These are phyloP conservation scores for Gentiana macrophylla DNA, from an alignment of 257 asterid genomes.

Conservation along the genomic window DNA sequence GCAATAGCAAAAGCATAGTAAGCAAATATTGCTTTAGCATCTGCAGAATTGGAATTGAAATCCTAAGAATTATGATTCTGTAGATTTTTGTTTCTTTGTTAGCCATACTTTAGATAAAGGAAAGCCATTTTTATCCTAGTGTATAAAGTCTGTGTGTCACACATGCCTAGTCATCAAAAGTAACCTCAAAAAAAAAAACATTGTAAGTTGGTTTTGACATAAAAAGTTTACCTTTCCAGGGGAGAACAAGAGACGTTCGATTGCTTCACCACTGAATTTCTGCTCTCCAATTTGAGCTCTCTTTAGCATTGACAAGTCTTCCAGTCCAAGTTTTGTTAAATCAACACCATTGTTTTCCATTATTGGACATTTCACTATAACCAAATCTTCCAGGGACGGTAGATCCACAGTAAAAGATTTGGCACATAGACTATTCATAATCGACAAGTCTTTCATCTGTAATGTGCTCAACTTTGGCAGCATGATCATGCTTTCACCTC, in stretches of 20 bases:
- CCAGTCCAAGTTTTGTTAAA: conserved; percentile 1
- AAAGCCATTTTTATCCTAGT: too few relatives aligned
- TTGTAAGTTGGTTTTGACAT: too few relatives aligned
- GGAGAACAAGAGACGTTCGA: background rate
- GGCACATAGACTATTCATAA: conserved; percentile 5
- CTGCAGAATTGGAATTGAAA: too few relatives aligned
- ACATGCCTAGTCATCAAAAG: too few relatives aligned
- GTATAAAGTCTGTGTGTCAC: too few relatives aligned
- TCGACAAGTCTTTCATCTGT: conserved; percentile 1
- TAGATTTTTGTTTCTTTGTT: too few relatives aligned
- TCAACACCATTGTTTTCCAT: conserved; percentile 1
- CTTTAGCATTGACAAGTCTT: conserved; percentile 3
- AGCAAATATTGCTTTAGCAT: too few relatives aligned
- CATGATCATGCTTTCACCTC: background rate
- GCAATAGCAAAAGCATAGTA: too few relatives aligned
- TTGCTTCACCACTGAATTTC: background rate
- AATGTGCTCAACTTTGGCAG: conserved; percentile 8
- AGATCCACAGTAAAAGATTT: conserved; percentile 2
- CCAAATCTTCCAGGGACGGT: conserved; percentile 13
- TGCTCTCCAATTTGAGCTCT: conserved; percentile 1
- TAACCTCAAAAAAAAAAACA: too few relatives aligned
- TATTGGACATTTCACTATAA: conserved; percentile 1
- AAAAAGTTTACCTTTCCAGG: background rate
- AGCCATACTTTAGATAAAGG: too few relatives aligned
- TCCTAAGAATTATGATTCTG: too few relatives aligned